Base-by-base conservation (phyloP, 2,329 filamentous ascomycete genomes). In the Talaromyces sp. region DNA sequence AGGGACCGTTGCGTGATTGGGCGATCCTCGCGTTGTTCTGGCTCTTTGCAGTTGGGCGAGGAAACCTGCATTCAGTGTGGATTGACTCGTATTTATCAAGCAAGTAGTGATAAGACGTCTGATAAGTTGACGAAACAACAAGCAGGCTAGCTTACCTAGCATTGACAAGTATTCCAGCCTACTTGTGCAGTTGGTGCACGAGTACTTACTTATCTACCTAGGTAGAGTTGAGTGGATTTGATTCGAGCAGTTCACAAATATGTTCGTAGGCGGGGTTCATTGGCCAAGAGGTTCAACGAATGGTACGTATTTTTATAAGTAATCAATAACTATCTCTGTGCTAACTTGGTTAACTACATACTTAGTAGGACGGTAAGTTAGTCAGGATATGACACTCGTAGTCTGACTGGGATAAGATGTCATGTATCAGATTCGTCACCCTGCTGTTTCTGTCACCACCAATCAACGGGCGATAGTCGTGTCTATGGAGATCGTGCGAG, bases 351-450 rank as follows among this genome's bases (percentile, higher is more conserved):
- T 14, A 12, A 37, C 9, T 37, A 11, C 3, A 2, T 37, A 37
- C 11, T 37, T 12, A 37, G 8, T 37, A 12, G 12, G 28, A 28
- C 3, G 4, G 8, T 42, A 44, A 25, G 44, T n/a, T n/a, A n/a
- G 16, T 28, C 48, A 52, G 16, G 46, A 50, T 28, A 42, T 42
- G 9, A 23, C n/a, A 42, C 7, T 21, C 31, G n/a, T 23, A 37
- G 31, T 37, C n/a, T 37, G 52, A 39, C 16, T 37, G 6, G 14
- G 12, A 42, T 23, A 55, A 37, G 8, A 37, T 55, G 31, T 12
- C n/a, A 55, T 39, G 54, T 25, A 39, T 57, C 54, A 57, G 54
- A 57, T 57, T 37, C 54, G 54, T 57, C 54, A 57, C 40, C 14
- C 11, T 40, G 35, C 14, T n/a, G 21, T 39, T 16, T 56, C 54